phyloP scores from a whole-genome alignment of 371 early-diverging fungal genomes.

The Rhizopus arrhizus region DNA sequence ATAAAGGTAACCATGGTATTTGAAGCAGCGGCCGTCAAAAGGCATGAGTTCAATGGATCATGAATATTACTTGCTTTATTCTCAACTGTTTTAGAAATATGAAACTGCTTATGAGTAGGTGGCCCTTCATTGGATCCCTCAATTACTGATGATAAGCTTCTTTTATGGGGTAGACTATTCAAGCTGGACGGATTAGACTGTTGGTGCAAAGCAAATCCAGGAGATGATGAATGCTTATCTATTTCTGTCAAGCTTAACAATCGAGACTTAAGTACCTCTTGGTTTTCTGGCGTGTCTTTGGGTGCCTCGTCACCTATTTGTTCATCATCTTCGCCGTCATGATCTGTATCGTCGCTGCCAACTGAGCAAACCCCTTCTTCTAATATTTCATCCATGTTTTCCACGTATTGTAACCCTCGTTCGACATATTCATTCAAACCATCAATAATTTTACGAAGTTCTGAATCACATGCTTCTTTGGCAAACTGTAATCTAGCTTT shows the following conservation, averaged over 20 bases:
- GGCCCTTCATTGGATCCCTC: not conserved
- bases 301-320: not conserved
- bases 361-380: slow-evolving; percentile 30
- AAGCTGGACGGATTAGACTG: not conserved
- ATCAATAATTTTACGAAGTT: slow-evolving; percentile 64
- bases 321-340: slow-evolving; percentile 17
- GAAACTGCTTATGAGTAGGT: not conserved
- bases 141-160: slow-evolving; percentile 24
- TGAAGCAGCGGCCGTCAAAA: not conserved
- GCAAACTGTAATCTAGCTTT: slow-evolving; percentile 45
- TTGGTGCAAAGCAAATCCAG: not conserved
- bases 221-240: slow-evolving; percentile 11
- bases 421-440: slow-evolving; percentile 76
- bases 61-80: not conserved
- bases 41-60: not conserved
- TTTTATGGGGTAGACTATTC: slow-evolving; percentile 29
- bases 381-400: slow-evolving; percentile 40
- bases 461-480: slow-evolving; percentile 49
- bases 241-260: slow-evolving; percentile 22
- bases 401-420: slow-evolving; percentile 63
- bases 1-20: slow-evolving; percentile 48
- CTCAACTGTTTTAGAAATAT: not conserved
- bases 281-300: not conserved
- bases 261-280: not conserved
- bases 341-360: slow-evolving; percentile 25